Evolutionary conservation across 2,329 filamentous ascomycete species (phyloP), one percentile per base, ranked within the genome.

Genomic region (Curvularia sp.): DNA sequence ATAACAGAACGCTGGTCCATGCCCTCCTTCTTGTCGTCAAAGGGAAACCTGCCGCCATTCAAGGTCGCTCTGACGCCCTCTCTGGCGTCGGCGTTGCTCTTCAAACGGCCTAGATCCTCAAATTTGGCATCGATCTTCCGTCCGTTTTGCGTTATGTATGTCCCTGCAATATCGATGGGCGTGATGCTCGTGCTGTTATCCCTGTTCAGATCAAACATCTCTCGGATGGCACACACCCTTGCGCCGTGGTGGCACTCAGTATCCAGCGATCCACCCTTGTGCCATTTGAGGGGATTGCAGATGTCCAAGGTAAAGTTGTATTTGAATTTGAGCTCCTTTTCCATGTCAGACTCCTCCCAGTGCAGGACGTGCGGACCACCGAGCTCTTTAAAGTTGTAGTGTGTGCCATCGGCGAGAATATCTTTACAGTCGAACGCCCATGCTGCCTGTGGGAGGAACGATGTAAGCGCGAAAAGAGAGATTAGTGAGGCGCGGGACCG

Each of bases 221-320:
- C 85, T 60, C 87, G 82, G 69, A 96, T 89, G 9, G 85, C 92
- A 78, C 93, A 97, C 41, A 94, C 91, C 82, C 88, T 83, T 2
- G 91, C 88, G 41, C 88, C 88, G 47, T 84, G 84, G 0, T 87
- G 88, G 73, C 92, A 96, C 69, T 88, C 80, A 38, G 5, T 82
- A 77, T 65, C 84, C 83, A 18, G 80, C 78, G 55, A 60, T 2
- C 61, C 68, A 1, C 84, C 85, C 43, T 85, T 86, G 49, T 82
- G 84, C 73, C 85, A 85, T 75, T 86, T 85, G 64, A 97, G 79
- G 6, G 86, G 82, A 52, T 82, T 78, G 79, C 92, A 96, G 49
- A 96, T 82, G 69, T 96, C 90, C 57, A 96, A 74, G 0, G 91
- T 93, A 76, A 92, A 96, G 43, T 91, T 94, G 26, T 88, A 92